Evolutionary conservation across 2,329 filamentous ascomycete species (phyloP), one percentile per base, ranked within the genome.

Genomic region (Paracamarosporium sp.): DNA sequence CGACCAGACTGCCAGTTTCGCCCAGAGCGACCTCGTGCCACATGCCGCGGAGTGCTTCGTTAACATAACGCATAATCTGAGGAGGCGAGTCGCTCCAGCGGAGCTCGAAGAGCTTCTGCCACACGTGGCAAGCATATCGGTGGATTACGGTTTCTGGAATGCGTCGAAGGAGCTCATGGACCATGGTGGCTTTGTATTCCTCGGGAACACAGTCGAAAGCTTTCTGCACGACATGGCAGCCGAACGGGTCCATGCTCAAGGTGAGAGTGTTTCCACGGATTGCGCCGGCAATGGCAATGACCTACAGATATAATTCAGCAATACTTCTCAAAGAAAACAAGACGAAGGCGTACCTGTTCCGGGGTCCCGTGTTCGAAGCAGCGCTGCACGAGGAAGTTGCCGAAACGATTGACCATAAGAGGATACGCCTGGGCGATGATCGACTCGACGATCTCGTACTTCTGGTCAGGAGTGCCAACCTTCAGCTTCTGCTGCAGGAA

Each of bases 401-500:
- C 95, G 78, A 99, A 99, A 55, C 95, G 92, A 73, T 99, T 99
- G 76, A 98, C 87, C 95, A 99, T 99, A 70, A 99, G 81, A 9
- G 92, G 90, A 72, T 97, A 98, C 12, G 94, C 94, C 75, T 97
- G 93, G 36, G 91, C 89, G 61, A 97, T 93, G 78, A 99, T 99
- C 33, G 93, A 91, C 70, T 98, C 93, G 44, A 99, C 92, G 64
- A 99, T 98, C 65, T 97, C 93, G 70, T 92, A 96, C 78, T 98
- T 99, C 76, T 98, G 95, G 71, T 98, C 93, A 0, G 89, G 85
- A 4, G 93, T 97, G 58, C 93, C 93, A 61, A 97, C 91, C 81
- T 99, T 99, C 67, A 99, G 90, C 81, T 99, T 99, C 80, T 99
- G 95, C 77, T 99, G 95, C 43, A 99, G 83, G 79, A 99, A 99